Evolutionary conservation across 352 stramenopile genomes (phyloP), one percentile per base, ranked within the genome.

Genomic region (Aphanomyces astaci): DNA sequence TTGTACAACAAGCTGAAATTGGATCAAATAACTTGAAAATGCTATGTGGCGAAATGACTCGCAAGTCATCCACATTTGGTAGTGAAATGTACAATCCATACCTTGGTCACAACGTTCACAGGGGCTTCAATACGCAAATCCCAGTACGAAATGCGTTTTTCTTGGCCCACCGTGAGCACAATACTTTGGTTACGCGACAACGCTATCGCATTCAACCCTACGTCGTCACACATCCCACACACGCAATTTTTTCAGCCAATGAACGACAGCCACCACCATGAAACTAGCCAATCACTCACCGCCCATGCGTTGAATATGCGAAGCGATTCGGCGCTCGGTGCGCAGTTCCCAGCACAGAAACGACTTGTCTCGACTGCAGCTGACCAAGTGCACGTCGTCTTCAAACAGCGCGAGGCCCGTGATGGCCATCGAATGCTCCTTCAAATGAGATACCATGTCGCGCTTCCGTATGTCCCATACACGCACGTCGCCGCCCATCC

Each of bases 301-400:
- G 45, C 93, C 93, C 89, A 98, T 97, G 59, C 92, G 82, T 71
- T 98, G 92, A 53, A 90, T 94, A 68, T 97, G 90, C 67, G 78
- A 90, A 57, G 80, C 88, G 60, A 96, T 80, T 53, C 84, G 81
- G 7, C 80, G 87, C 75, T 97, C 92, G 39, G 79, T 80, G 33
- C 88, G 80, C 64, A 98, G 74, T 69, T 98, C 91, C 92, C 93
- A 98, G 76, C 92, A 97, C 36, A 98, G 70, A 53, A 98, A 85
- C 73, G 80, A 95, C 49, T 89, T 80, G 73, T 98, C 92, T 30
- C 89, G 77, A 68, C 81, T 94, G 69, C 85, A 95, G 19, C 83
- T 95, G 62, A 98, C 74, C 11, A 92, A 84, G 71, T 97, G 88
- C 59, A 90, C 75, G 63, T 98, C 91, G 76, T 98, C 92, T 4